Evolutionary conservation across 805 yeast species (phyloP), one percentile per base, ranked within the genome.

Genomic region (Candida pini): DNA sequence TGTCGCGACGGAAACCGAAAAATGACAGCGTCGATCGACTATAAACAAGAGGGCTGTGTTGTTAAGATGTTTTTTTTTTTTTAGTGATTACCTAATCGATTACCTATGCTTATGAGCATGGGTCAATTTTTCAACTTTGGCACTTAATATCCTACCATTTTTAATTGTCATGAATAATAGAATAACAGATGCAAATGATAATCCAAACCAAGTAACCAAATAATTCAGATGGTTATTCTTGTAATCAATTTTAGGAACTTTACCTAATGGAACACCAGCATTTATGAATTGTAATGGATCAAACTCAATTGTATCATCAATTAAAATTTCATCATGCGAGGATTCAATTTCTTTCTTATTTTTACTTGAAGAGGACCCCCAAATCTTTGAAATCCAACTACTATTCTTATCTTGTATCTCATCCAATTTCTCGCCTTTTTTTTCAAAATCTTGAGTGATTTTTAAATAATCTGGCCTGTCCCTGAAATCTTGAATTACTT

Each of bases 121-220:
- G 41, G 51, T 66, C 44, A 73, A 36, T 44, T 73, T 76, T 18
- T 71, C 77, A 14, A 58, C 53, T 30, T 59, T 43, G 19, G 73
- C 69, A 40, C 63, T 66, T 25, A 57, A 51, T 15, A 54, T 41
- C 39, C 39, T 54, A 21, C 60, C 53, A 51, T 73, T 75, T 41
- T 60, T 66, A 38, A 79, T 45, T 14, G 79, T 72, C 20, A 72
- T 53, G 18, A 69, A 45, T 22, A 92, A 68, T 60, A 87, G 72
- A 22, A 81, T 74, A 1, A 88, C 49, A 24, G 95, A 81, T 25
- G 85, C 73, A 26, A 83, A 49, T 2, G 88, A 77, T 28, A 90
- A 71, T 0, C 96, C 95, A 56, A 85, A 90, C 98, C 98, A 92
- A 0, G 98, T 92, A 15, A 87, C 76, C 51, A 92, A 63, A 56